A percentile compares a stretch with the other conserved stretches of the same genome.
Conservation (phyloP, 192 early-diverging fungal genomes). For the Glomus cerebriforme region DNA sequence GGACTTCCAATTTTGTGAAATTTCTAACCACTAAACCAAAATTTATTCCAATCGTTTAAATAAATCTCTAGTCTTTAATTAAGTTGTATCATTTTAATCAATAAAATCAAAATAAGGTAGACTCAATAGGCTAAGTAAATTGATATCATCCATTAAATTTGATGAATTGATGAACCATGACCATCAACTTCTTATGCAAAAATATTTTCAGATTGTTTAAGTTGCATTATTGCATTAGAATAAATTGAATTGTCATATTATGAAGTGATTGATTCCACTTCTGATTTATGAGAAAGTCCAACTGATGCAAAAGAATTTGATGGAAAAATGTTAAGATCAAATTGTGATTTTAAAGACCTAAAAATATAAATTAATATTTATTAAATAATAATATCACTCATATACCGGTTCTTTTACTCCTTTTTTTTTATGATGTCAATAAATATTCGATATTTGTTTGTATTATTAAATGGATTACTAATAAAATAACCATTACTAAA, state of each 20-base stretch:
- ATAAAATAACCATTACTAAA: too few relatives aligned
- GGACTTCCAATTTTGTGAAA: background rate
- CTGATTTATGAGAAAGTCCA: too few relatives aligned
- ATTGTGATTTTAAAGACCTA: too few relatives aligned
- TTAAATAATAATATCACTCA: too few relatives aligned
- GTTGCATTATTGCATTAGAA: conserved; percentile 49
- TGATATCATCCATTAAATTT: conserved; percentile 73
- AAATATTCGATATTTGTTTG: too few relatives aligned
- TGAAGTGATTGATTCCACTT: too few relatives aligned
- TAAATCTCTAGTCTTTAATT: conserved; percentile 59
- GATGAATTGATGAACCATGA: conserved; percentile 61
- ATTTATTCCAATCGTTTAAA: conserved; percentile 63
- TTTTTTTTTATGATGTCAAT: too few relatives aligned
- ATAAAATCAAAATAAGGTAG: conserved; percentile 66
- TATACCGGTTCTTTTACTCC: too few relatives aligned
- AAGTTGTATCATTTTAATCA: conserved; percentile 46
- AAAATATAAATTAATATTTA: too few relatives aligned
- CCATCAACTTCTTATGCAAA: conserved; percentile 77
- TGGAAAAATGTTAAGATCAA: too few relatives aligned
- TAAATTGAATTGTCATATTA: conserved; percentile 60
- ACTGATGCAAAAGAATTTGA: too few relatives aligned
- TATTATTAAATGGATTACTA: too few relatives aligned
- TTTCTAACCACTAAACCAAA: conserved; percentile 54
- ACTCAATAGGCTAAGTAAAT: conserved; percentile 62
- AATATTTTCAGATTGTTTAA: conserved; percentile 54